These are phyloP conservation scores for Butyriboletus regius DNA, from an alignment of 1,284 basidiomycete species.

Conservation along the genomic window DNA sequence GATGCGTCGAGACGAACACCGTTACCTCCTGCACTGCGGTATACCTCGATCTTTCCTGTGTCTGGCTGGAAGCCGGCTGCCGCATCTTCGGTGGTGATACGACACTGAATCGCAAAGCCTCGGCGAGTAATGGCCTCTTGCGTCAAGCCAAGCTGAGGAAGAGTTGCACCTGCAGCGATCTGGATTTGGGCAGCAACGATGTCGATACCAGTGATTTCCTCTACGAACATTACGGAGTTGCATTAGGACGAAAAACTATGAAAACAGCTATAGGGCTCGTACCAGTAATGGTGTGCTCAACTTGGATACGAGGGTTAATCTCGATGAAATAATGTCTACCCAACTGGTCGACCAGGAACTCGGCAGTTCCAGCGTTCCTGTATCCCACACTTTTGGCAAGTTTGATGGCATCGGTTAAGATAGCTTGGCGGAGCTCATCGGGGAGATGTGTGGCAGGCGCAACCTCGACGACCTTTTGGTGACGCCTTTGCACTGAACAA, in stretches of 20 bases:
- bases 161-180: constrained; percentile 93
- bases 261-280: constrained; percentile 20
- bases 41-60: constrained; percentile 98
- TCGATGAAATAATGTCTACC: constrained; percentile 98
- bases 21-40: constrained; percentile 96
- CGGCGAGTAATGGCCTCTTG: constrained; percentile 94
- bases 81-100: constrained; percentile 98
- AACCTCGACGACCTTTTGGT: constrained; percentile 99
- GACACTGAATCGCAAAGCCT: constrained; percentile 97
- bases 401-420: constrained; percentile 88
- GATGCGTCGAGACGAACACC: constrained; percentile 95
- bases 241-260: constrained; percentile 4
- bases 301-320: constrained; percentile 96
- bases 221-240: constrained; percentile 35
- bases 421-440: constrained; percentile 83
- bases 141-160: constrained; percentile 91
- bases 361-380: constrained; percentile 93
- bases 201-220: constrained; percentile 98
- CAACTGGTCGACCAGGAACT: constrained; percentile 93
- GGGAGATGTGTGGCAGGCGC: constrained; percentile 92
- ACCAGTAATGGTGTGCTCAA: constrained; percentile 97
- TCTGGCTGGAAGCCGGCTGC: constrained; percentile 91
- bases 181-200: constrained; percentile 98
- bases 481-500: constrained; percentile 94
- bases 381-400: constrained; percentile 88